Base-by-base conservation (phyloP, 1,284 basidiomycete species). In the Ganoderma boninense region DNA sequence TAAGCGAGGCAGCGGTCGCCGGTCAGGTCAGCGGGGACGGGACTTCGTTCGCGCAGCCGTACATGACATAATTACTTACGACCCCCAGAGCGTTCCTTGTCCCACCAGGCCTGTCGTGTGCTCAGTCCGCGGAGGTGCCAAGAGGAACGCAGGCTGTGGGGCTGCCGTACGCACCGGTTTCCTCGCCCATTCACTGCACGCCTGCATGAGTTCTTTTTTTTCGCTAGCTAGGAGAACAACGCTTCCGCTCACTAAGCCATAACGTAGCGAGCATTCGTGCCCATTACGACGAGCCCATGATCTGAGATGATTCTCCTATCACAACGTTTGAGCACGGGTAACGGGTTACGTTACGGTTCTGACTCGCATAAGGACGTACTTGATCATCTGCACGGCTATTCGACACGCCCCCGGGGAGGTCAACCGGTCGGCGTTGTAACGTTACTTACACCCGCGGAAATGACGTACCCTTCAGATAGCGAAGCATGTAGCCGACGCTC, bases 231-330 rank as follows among this genome's bases (percentile, higher is more conserved):
- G 38, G 6, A 6, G 29, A 62, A 26, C 1, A 2, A 20, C 26
- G 23, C 42, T 82, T 67, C 85, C 42, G 79, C 80, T 84, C 82
- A 81, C 77, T 89, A 90, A 11, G 90, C 89, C 81, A 86, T 87
- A 69, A 88, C 84, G 81, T 90, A 90, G 74, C 89, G 83, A 2
- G 88, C 89, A 71, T 87, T 86, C 65, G 89, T 90, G 44, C 87
- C 88, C 89, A 91, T 90, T 62, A 91, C 88, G 56, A 86, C 85
- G 65, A 91, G 81, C 73, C 87, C 82, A 80, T 90, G 90, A 70
- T 89, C 87, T 72, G 86, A 83, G 76, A 91, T 87, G 73, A 90
- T 89, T 68, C 84, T 40, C 65, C 77, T 78, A 60, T 29, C 11
- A 43, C 57, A 52, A 29, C 14, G 23, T 10, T 44, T 64, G 32